Conservation (phyloP, 176 grass and related monocot genomes). For the Lolium perenne region DNA sequence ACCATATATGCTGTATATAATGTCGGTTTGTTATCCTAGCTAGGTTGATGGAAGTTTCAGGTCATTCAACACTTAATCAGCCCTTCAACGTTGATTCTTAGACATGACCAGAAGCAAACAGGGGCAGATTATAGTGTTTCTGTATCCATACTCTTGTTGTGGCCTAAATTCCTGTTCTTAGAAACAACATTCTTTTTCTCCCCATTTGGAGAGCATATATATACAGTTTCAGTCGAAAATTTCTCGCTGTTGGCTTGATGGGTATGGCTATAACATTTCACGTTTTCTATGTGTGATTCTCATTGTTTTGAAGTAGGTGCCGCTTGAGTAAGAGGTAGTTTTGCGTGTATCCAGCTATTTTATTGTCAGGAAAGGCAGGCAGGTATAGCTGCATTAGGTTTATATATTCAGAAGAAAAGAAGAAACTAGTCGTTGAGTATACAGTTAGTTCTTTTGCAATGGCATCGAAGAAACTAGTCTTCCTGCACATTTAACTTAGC, state of each 20-base stretch:
- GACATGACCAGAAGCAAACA: slow-evolving; percentile 24
- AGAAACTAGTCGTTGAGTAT: neutral
- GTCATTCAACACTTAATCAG: slow-evolving; percentile 23
- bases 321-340: neutral
- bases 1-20: slow-evolving; percentile 19
- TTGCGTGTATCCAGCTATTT: neutral
- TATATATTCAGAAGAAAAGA: slow-evolving; percentile 7
- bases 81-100: slow-evolving; percentile 24
- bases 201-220: slow-evolving; percentile 18
- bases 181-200: slow-evolving; percentile 6
- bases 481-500: neutral
- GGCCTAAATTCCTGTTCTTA: neutral
- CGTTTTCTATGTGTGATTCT: neutral
- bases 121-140: neutral
- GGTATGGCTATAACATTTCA: neutral
- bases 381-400: neutral
- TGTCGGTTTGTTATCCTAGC: slow-evolving; percentile 16
- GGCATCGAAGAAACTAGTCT: neutral
- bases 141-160: neutral
- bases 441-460: neutral
- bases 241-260: neutral
- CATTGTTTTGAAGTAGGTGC: neutral
- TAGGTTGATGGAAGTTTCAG: slow-evolving; percentile 29
- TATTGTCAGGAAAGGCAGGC: neutral
- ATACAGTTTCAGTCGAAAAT: neutral